A percentile compares a stretch with the other conserved stretches of the same genome.
Evolutionary conservation across 2,329 filamentous ascomycete genomes (phyloP).

Genomic region (Fusarium devonianum): DNA sequence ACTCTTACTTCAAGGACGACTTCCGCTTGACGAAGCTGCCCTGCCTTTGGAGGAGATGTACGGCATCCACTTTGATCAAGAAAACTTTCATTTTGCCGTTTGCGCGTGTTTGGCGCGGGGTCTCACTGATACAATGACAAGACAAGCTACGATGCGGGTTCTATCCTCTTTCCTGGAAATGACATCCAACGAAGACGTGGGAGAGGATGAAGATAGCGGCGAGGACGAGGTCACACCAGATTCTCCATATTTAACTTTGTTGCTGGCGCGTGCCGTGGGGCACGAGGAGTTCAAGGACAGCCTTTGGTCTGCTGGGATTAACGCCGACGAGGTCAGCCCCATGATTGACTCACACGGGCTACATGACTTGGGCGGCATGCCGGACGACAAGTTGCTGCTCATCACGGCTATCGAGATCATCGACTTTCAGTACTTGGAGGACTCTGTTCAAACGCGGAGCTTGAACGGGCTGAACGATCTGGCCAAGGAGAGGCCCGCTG

Average conservation of each 20-base stretch:
- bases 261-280: conserved; percentile 63
- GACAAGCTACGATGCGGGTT: conserved; percentile 64
- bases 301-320: conserved; percentile 66
- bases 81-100: conserved; percentile 73
- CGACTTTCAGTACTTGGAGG: conserved; percentile 71
- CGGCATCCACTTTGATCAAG: conserved; percentile 68
- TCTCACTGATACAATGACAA: conserved; percentile 68
- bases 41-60: conserved; percentile 69
- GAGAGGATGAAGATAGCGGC: too few relatives aligned
- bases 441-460: conserved; percentile 65
- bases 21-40: conserved; percentile 68
- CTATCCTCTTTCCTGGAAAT: conserved; percentile 65
- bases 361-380: conserved; percentile 53
- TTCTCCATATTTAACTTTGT: conserved; percentile 67
- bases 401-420: conserved; percentile 70
- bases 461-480: conserved; percentile 67
- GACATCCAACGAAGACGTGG: conserved; percentile 35
- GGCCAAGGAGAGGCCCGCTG: conserved; percentile 60
- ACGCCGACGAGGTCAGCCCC: conserved; percentile 47
- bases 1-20: conserved; percentile 66
- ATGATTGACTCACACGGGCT: conserved; percentile 37
- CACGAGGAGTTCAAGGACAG: conserved; percentile 68
- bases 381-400: conserved; percentile 68
- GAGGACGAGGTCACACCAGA: conserved; percentile 36
- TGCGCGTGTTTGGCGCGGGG: conserved; percentile 70